Conservation (phyloP, 2,329 filamentous ascomycete genomes). For the Penicillium sp. region DNA sequence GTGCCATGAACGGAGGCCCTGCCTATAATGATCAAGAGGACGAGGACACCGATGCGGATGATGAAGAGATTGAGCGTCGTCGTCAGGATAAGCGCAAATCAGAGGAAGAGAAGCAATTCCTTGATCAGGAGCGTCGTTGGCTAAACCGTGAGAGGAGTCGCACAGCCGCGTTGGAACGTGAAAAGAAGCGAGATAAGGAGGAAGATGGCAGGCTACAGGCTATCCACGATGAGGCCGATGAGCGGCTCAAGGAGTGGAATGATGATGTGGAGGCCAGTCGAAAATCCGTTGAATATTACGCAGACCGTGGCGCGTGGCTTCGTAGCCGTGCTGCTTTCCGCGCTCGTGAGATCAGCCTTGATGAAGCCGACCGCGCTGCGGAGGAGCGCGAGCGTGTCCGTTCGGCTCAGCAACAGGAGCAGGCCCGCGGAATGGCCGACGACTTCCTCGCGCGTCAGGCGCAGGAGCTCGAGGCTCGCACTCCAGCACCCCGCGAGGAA, state of each 20-base stretch:
- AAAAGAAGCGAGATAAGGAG: constrained; percentile 77
- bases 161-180: constrained; percentile 82
- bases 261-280: constrained; percentile 80
- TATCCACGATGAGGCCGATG: constrained; percentile 69
- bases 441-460: constrained; percentile 87
- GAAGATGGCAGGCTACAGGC: constrained; percentile 69
- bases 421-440: constrained; percentile 82
- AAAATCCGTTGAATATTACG: constrained; percentile 81
- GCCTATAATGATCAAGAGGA: constrained; percentile 69
- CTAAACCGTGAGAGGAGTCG: constrained; percentile 83
- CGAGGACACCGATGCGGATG: constrained; percentile 84
- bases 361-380: constrained; percentile 78
- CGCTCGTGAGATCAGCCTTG: constrained; percentile 72
- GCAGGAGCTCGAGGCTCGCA: constrained; percentile 66
- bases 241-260: constrained; percentile 80
- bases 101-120: constrained; percentile 78
- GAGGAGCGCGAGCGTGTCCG: constrained; percentile 76
- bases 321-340: constrained; percentile 77
- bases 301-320: constrained; percentile 82
- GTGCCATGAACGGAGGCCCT: constrained; percentile 64
- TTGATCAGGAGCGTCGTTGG: constrained; percentile 89
- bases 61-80: constrained; percentile 79
- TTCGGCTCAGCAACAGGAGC: constrained; percentile 72
- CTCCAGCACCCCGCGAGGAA: constrained; percentile 47
- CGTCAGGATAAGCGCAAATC: constrained; percentile 71